Conservation (phyloP, 2,329 filamentous ascomycete species). For the Amauroascus niger region DNA sequence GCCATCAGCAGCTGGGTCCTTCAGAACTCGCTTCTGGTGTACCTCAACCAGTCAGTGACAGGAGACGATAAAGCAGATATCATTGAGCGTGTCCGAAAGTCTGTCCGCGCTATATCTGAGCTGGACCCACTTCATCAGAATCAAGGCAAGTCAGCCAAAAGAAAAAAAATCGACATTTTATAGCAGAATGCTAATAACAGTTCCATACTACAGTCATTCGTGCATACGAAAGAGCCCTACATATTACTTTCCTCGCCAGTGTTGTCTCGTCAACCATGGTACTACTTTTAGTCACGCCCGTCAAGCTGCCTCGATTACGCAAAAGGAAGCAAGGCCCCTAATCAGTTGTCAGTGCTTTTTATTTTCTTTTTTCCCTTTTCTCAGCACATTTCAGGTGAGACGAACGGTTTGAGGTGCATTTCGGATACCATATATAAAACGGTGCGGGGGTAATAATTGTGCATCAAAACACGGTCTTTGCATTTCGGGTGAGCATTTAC, state of each 20-base stretch:
- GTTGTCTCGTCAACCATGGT: conserved; percentile 29
- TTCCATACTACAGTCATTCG: conserved; percentile 24
- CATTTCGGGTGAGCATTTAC: not conserved
- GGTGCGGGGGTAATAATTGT: not conserved
- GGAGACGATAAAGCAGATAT: conserved; percentile 49
- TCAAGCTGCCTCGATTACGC: conserved; percentile 25
- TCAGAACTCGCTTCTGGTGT: conserved; percentile 57
- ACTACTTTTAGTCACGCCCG: conserved; percentile 25
- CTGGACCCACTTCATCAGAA: conserved; percentile 38
- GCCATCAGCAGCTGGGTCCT: conserved; percentile 60
- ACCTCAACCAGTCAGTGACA: conserved; percentile 50
- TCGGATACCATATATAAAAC: not conserved
- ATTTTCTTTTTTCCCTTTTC: not conserved
- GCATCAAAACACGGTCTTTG: not conserved
- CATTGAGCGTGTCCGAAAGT: conserved; percentile 43
- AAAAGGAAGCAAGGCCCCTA: not conserved
- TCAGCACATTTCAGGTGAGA: not conserved
- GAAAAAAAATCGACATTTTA: not conserved
- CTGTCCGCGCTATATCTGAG: conserved; percentile 40
- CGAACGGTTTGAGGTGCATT: not conserved
- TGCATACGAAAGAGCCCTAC: conserved; percentile 31
- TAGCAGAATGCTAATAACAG: conserved; percentile 13
- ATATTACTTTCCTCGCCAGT: conserved; percentile 32
- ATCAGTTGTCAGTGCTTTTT: not conserved
- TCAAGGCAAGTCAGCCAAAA: conserved; percentile 34